Evolutionary conservation across 176 grass and related monocot species (phyloP).

Genomic region (Guadua angustifolia): DNA sequence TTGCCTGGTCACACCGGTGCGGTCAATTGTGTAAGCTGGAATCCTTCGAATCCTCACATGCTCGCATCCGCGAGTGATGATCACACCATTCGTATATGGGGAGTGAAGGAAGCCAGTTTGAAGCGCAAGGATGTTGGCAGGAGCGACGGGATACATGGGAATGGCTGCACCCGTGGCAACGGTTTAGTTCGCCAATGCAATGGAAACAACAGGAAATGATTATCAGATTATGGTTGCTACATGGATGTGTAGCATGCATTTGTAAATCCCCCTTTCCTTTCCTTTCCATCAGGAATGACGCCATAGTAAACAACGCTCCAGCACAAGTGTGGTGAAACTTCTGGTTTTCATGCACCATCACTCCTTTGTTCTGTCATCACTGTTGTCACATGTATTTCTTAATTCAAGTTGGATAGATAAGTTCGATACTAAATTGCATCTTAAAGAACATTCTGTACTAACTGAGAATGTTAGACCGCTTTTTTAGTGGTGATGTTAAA

Average conservation of each 20-base stretch:
- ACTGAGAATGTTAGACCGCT: too few relatives aligned
- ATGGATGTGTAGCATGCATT: conserved; percentile 42
- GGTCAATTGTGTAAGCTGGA: conserved; percentile 95
- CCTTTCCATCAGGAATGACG: conserved; percentile 48
- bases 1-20: conserved; percentile 77
- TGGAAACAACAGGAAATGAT: conserved; percentile 71
- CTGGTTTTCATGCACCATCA: conserved; percentile 52
- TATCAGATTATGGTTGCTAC: conserved; percentile 13
- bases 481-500: too few relatives aligned
- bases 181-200: conserved; percentile 72
- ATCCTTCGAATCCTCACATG: conserved; percentile 84
- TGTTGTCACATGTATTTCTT: conserved; percentile 67
- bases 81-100: conserved; percentile 84
- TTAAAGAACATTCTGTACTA: neutral
- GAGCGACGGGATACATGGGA: conserved; percentile 42
- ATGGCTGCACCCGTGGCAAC: conserved; percentile 59
- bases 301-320: conserved; percentile 52
- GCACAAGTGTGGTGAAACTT: conserved; percentile 52
- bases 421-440: conserved; percentile 32
- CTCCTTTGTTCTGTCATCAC: conserved; percentile 48
- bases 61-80: conserved; percentile 86
- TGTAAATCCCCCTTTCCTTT: conserved; percentile 57
- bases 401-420: conserved; percentile 63
- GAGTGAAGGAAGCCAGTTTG: conserved; percentile 51
- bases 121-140: conserved; percentile 67